Percentiles rank a stretch among this genome's conserved stretches.
phyloP scores from a whole-genome alignment of 495 filamentous ascomycete species.

The Hyaloscypha variabilis region DNA sequence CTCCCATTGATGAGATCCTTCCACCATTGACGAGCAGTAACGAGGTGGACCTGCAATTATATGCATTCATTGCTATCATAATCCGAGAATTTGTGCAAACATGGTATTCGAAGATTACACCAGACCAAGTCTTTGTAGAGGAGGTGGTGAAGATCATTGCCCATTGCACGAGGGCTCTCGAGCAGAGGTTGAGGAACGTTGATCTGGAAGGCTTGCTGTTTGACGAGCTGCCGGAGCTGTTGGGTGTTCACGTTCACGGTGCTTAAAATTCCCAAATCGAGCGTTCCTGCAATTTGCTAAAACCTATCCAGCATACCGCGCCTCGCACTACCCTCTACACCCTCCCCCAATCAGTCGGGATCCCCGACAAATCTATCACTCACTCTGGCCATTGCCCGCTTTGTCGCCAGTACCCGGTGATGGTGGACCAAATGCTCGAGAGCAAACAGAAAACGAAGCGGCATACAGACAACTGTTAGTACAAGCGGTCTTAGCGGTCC shows the following conservation, averaged over 20 bases:
- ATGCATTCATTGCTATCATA: constrained; percentile 86
- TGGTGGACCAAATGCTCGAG: constrained; percentile 45
- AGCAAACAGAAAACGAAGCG: constrained; percentile 75
- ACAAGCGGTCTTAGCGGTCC: constrained; percentile 72
- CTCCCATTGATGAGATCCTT: constrained; percentile 72
- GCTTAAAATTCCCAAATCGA: constrained; percentile 33
- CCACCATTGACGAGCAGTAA: constrained; percentile 92
- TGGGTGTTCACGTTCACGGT: constrained; percentile 84
- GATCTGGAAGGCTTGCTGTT: constrained; percentile 82
- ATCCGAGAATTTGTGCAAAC: constrained; percentile 85
- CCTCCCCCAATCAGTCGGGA: constrained; percentile 59
- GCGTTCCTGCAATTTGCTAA: constrained; percentile 3
- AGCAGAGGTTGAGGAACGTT: constrained; percentile 78
- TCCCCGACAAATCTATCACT: constrained; percentile 76
- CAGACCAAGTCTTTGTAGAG: constrained; percentile 81
- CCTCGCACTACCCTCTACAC: constrained; percentile 50
- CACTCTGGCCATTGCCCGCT: constrained; percentile 76
- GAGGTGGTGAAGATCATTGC: constrained; percentile 89
- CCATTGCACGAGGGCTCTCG: constrained; percentile 83
- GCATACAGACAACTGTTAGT: constrained; percentile 82
- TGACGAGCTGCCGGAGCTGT: constrained; percentile 83
- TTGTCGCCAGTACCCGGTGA: constrained; percentile 73
- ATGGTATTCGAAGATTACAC: constrained; percentile 92
- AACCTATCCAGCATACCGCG: constrained; percentile 51
- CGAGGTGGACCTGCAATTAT: constrained; percentile 88